Evolutionary conservation across 2,329 filamentous ascomycete species (phyloP).

Genomic region (Botrytis byssoidea): DNA sequence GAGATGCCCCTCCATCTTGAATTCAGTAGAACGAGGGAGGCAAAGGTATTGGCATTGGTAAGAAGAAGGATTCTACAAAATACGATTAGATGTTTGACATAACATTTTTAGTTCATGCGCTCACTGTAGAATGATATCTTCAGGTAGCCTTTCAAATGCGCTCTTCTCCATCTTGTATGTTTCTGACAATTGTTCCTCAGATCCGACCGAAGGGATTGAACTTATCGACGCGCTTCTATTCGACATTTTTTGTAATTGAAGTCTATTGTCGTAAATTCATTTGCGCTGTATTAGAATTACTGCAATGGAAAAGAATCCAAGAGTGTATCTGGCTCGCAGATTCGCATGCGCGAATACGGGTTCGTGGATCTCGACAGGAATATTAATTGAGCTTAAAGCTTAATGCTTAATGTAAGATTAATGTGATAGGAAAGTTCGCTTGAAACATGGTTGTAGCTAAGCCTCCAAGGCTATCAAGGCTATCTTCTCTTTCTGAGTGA

Average conservation of each 20-base stretch:
- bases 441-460: slow-evolving; percentile 13
- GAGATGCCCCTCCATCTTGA: slow-evolving; percentile 64
- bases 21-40: slow-evolving; percentile 64
- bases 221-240: slow-evolving; percentile 8
- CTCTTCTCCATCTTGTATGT: slow-evolving; percentile 19
- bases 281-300: not conserved
- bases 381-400: not conserved
- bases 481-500: not conserved
- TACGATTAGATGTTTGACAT: slow-evolving; percentile 19
- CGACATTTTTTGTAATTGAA: not conserved
- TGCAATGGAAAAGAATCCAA: not conserved
- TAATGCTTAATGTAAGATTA: slow-evolving; percentile 5
- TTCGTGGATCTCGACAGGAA: not conserved
- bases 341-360: not conserved
- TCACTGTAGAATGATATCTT: slow-evolving; percentile 70
- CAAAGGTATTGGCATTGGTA: slow-evolving; percentile 62
- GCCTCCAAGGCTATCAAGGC: not conserved
- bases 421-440: not conserved
- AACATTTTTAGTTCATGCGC: slow-evolving; percentile 34
- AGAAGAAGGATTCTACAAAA: slow-evolving; percentile 56
- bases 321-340: slow-evolving; percentile 4
- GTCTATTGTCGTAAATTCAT: not conserved
- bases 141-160: slow-evolving; percentile 56
- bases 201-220: slow-evolving; percentile 14
- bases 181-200: slow-evolving; percentile 1